Evolutionary conservation across 2,329 filamentous ascomycete species (phyloP).

Genomic region (Fusarium nisikadoi): DNA sequence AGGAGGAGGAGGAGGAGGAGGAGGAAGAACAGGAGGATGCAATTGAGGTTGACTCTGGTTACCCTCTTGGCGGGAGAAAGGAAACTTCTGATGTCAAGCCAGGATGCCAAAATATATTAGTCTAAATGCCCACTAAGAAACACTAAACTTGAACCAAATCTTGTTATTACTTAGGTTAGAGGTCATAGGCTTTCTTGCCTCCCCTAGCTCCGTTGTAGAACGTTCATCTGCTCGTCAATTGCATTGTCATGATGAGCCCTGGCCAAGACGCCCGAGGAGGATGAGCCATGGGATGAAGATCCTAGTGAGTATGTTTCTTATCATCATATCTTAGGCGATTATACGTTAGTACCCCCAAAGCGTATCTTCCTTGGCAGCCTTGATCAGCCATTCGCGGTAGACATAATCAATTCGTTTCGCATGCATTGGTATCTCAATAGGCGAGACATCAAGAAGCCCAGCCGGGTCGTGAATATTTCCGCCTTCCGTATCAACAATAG

Average conservation of each 20-base stretch:
- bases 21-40: no score
- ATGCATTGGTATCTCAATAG: conserved; percentile 10
- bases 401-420: conserved; percentile 18
- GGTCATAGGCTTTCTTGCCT: background rate
- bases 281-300: background rate
- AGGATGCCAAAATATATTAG: background rate
- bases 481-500: background rate
- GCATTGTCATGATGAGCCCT: background rate
- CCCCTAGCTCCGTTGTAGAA: background rate
- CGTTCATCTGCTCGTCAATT: background rate
- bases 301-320: background rate
- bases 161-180: background rate
- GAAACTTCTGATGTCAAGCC: background rate
- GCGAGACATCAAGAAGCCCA: conserved; percentile 2
- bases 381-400: conserved; percentile 29
- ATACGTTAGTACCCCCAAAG: conserved; percentile 13
- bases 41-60: no score
- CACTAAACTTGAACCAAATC: background rate
- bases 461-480: conserved; percentile 5
- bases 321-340: background rate
- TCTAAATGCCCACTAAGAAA: background rate
- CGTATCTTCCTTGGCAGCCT: conserved; percentile 11
- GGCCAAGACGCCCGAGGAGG: background rate
- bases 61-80: no score
- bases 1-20: no score